Conservation (phyloP, 169 alveolate species). For the Cryptosporidium baileyi region DNA sequence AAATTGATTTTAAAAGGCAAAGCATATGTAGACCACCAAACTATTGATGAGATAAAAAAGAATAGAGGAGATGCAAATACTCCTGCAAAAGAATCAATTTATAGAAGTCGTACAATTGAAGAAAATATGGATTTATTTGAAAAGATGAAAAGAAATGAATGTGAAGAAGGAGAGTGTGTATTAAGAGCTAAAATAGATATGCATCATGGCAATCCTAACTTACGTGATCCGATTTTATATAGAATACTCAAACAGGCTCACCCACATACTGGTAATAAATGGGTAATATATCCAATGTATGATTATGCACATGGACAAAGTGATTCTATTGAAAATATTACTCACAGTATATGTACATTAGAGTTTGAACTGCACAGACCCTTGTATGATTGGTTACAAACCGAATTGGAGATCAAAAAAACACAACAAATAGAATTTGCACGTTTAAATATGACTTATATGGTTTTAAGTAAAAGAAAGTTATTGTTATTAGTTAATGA, state of each 20-base stretch:
- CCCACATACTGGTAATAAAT: conserved; percentile 96
- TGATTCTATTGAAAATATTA: conserved; percentile 96
- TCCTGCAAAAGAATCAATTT: conserved; percentile 90
- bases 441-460: conserved; percentile 94
- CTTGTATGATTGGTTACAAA: conserved; percentile 98
- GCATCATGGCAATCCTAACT: conserved; percentile 94
- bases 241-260: conserved; percentile 88
- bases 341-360: conserved; percentile 98
- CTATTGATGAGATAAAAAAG: conserved; percentile 90
- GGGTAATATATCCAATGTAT: conserved; percentile 99
- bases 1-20: conserved; percentile 92
- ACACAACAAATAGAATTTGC: conserved; percentile 95
- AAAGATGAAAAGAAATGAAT: conserved; percentile 93
- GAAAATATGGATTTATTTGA: conserved; percentile 94
- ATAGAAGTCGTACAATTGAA: conserved; percentile 92
- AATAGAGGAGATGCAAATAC: conserved; percentile 86
- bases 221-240: conserved; percentile 98
- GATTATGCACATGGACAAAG: conserved; percentile 99
- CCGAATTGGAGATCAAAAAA: conserved; percentile 83
- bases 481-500: conserved; percentile 90
- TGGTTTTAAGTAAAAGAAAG: conserved; percentile 95
- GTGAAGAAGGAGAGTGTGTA: conserved; percentile 93
- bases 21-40: conserved; percentile 97
- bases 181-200: conserved; percentile 97
- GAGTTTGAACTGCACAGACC: conserved; percentile 99